Conservation (phyloP, 2,329 filamentous ascomycete species). For the Cladophialophora chaetospira region DNA sequence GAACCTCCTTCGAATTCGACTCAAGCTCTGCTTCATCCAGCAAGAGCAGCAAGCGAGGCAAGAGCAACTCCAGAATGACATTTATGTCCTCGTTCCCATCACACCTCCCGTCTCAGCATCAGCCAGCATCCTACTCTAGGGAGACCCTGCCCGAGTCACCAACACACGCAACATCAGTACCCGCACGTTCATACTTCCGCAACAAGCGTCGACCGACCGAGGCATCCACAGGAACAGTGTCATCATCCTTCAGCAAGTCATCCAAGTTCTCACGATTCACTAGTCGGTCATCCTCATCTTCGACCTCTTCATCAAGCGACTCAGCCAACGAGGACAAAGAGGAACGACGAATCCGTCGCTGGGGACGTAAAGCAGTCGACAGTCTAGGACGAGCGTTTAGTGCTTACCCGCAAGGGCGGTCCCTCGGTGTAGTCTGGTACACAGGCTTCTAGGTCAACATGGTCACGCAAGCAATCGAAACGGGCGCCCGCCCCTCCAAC, state of each 20-base stretch:
- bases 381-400: constrained; percentile 3
- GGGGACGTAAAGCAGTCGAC: constrained; percentile 7
- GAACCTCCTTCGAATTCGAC: neutral
- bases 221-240: constrained; percentile 3
- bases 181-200: constrained; percentile 3
- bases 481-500: neutral
- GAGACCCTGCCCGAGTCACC: neutral
- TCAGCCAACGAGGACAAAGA: constrained; percentile 4
- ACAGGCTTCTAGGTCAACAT: constrained; percentile 9
- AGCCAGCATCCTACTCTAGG: neutral
- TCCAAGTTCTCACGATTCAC: constrained; percentile 4
- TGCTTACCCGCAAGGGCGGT: constrained; percentile 7
- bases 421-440: constrained; percentile 10
- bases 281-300: constrained; percentile 2
- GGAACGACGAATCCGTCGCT: constrained; percentile 7
- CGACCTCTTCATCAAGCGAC: neutral
- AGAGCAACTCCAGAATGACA: constrained; percentile 9
- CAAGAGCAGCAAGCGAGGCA: neutral
- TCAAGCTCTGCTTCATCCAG: neutral
- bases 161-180: neutral
- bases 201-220: constrained; percentile 3
- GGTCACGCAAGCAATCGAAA: constrained; percentile 7
- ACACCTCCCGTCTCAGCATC: constrained; percentile 7
- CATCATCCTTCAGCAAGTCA: constrained; percentile 3
- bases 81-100: constrained; percentile 13